A percentile compares a stretch with the other conserved stretches of the same genome.
Conservation (phyloP, 2,329 filamentous ascomycete genomes). For the Onygenales sp. region DNA sequence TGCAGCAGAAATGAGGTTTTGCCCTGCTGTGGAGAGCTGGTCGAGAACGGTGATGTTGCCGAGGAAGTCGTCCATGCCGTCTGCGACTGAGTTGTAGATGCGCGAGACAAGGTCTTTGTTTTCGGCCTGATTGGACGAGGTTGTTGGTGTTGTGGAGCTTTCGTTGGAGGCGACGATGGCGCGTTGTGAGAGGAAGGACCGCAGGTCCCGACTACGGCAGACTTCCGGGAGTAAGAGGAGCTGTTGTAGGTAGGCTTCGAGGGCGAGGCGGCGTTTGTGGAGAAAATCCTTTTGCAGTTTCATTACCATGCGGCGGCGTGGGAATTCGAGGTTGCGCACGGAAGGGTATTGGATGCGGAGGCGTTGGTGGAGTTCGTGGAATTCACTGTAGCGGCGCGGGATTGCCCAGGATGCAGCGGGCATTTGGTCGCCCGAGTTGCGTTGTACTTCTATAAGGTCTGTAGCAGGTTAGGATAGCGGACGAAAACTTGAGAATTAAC, state of each 20-base stretch:
- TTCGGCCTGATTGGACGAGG: constrained; percentile 53
- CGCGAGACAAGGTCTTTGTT: constrained; percentile 77
- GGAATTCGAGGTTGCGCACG: constrained; percentile 84
- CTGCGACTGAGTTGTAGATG: constrained; percentile 91
- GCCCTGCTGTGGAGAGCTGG: constrained; percentile 83
- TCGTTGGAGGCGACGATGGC: constrained; percentile 59
- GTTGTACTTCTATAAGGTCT: constrained; percentile 81
- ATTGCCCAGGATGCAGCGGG: constrained; percentile 91
- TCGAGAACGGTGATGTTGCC: constrained; percentile 94
- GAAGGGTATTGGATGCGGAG: constrained; percentile 77
- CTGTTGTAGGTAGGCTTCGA: constrained; percentile 77
- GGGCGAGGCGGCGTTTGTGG: constrained; percentile 70
- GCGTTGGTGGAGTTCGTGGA: constrained; percentile 87
- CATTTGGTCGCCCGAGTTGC: constrained; percentile 90
- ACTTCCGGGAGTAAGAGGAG: constrained; percentile 83
- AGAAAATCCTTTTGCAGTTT: constrained; percentile 95
- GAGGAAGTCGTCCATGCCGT: constrained; percentile 96
- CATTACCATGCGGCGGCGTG: constrained; percentile 83
- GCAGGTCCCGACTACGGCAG: constrained; percentile 83
- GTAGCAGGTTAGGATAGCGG: background rate
- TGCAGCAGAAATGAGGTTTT: constrained; percentile 58
- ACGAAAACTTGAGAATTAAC: background rate
- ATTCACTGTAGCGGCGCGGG: constrained; percentile 90
- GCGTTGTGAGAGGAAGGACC: constrained; percentile 81
- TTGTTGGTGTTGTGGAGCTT: constrained; percentile 18